Evolutionary conservation across 2,329 filamentous ascomycete genomes (phyloP).

Genomic region (Trichophyton equinum): DNA sequence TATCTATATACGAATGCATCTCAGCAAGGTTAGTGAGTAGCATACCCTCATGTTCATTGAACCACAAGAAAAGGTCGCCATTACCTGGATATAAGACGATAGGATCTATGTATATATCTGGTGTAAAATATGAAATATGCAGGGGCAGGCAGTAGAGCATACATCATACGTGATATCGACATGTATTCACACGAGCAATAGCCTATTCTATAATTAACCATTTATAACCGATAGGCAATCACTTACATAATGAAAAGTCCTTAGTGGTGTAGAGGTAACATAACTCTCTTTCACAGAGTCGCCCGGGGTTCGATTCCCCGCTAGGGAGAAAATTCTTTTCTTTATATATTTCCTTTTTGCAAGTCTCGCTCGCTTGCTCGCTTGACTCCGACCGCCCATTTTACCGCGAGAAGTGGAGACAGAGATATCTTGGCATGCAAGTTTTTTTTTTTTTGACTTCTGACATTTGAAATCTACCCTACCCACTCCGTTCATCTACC

Average conservation of each 20-base stretch:
- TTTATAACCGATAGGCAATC: not conserved
- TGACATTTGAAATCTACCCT: not conserved
- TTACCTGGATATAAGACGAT: no score
- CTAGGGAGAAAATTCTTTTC: not conserved
- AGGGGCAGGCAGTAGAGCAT: no score
- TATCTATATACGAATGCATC: no score
- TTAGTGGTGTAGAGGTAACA: slow-evolving; percentile 2
- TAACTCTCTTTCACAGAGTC: slow-evolving; percentile 9
- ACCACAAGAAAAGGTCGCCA: no score
- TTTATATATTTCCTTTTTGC: not conserved
- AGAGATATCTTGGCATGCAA: not conserved
- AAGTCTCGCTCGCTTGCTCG: not conserved
- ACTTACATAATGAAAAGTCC: not conserved
- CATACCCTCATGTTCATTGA: no score
- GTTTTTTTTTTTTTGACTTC: not conserved
- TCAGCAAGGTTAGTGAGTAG: no score
- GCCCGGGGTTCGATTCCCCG: slow-evolving; percentile 9
- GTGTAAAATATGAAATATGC: no score
- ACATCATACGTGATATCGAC: not conserved
- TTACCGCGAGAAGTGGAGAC: not conserved
- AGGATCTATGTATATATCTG: no score
- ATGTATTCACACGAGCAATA: not conserved
- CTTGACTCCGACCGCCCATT: not conserved
- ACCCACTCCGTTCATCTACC: not conserved
- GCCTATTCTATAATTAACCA: not conserved